Base-by-base conservation (phyloP, 1,284 basidiomycete species). In the Trichosporon ovoides region DNA sequence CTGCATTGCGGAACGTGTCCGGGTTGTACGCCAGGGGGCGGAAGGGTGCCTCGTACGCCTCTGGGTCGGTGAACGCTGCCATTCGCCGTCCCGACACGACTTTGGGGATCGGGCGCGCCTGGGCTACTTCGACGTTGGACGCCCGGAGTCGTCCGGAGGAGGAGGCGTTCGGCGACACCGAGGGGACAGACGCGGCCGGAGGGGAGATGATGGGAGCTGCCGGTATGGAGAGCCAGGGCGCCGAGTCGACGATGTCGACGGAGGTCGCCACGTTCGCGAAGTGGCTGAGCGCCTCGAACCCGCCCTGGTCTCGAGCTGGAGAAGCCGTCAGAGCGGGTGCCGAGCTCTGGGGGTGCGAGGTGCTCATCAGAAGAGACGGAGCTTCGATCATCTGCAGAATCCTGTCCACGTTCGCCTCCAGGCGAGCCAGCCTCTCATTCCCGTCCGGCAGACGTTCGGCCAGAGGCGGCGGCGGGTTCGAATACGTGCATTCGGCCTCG, bases 1-100 rank as follows among this genome's bases (percentile, higher is more conserved):
- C 65, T 3, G 53, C 18, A 46, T 66, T 66, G 13, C 62, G 36
- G 36, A 59, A 66, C 2, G 62, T 60, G 49, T 66, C 62, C 20
- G 65, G 65, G 35, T 64, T 62, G 50, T 64, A 66, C 1, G 65
- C 59, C 19, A 60, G 51, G 0, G 53, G 60, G 20, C 60, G 52
- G 52, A 62, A 64, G 14, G 64, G 61, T 24, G 64, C 64, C 55
- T 64, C 64, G 37, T 65, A 61, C 9, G 65, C 57, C 19, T 53
- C 51, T 3, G 66, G 56, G n/a, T 65, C 62, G n/a, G 62, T 53
- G 52, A 67, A 67, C 5, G 62, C 63, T 4, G 65, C 65, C 63
- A 66, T 58, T 1, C 64, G 61, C 16, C 56, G 53, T 0, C 50
- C 57, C 0, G 57, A 36, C 10, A 43, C 55, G 9, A 38, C 48